A percentile compares a stretch with the other conserved stretches of the same genome.
Conservation (phyloP, 805 yeast genomes). For the Candida quercuum region DNA sequence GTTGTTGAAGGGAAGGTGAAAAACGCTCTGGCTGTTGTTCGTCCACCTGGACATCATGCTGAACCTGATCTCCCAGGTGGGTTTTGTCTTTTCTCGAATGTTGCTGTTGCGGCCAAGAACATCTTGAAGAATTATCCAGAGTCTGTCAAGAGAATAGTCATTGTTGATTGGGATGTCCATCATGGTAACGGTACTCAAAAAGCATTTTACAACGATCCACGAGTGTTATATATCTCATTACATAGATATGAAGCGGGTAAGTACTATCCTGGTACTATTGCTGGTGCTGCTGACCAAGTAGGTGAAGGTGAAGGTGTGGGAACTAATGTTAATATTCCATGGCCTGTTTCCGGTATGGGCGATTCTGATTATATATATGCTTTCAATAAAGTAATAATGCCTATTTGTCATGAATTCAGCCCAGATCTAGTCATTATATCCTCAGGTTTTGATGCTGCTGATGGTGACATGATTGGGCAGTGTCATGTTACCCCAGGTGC, state of each 20-base stretch:
- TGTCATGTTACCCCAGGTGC: conserved; percentile 95
- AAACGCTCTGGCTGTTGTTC: conserved; percentile 87
- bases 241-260: conserved; percentile 91
- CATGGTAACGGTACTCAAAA: conserved; percentile 99
- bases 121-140: conserved; percentile 83
- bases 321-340: conserved; percentile 82
- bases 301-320: conserved; percentile 91
- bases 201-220: conserved; percentile 82
- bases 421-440: conserved; percentile 93
- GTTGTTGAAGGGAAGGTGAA: conserved; percentile 91
- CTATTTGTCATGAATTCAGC: conserved; percentile 80
- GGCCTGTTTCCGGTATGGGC: conserved; percentile 88
- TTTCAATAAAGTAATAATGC: conserved; percentile 79
- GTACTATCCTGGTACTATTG: conserved; percentile 90
- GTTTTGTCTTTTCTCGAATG: conserved; percentile 91
- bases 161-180: conserved; percentile 97
- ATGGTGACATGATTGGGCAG: conserved; percentile 94
- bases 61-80: conserved; percentile 98
- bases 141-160: conserved; percentile 73
- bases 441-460: conserved; percentile 98
- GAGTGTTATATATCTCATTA: conserved; percentile 84
- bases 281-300: conserved; percentile 73
- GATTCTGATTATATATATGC: conserved; percentile 96
- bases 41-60: conserved; percentile 99
- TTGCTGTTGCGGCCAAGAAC: conserved; percentile 92